These are phyloP conservation scores for Tripterygium wilfordii DNA, from an alignment of 177 flowering plant species.

Conservation along the genomic window DNA sequence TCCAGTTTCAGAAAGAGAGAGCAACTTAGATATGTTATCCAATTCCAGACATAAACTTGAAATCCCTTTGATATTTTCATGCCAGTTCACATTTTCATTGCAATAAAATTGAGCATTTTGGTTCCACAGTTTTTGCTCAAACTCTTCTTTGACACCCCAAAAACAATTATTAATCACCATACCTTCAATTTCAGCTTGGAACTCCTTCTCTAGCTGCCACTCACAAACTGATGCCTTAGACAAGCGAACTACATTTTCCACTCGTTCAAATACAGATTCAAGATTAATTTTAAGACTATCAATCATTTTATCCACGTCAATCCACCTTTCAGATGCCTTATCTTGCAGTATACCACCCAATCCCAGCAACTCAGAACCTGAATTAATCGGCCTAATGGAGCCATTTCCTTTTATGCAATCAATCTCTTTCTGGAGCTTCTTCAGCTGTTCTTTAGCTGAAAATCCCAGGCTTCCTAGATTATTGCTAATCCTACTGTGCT, in stretches of 20 bases:
- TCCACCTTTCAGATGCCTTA: slow-evolving; percentile 25
- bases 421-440: slow-evolving; percentile 37
- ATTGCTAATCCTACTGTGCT: slow-evolving; percentile 18
- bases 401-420: slow-evolving; percentile 20
- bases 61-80: slow-evolving; percentile 40
- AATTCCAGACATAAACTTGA: slow-evolving; percentile 57
- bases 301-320: slow-evolving; percentile 29
- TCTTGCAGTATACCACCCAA: slow-evolving; percentile 31
- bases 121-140: slow-evolving; percentile 32
- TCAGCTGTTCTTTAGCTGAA: slow-evolving; percentile 35
- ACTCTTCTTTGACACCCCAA: slow-evolving; percentile 33
- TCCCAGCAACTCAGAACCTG: slow-evolving; percentile 31
- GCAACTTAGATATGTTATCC: slow-evolving; percentile 38
- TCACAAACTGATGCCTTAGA: slow-evolving; percentile 30
- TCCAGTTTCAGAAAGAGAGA: slow-evolving; percentile 43
- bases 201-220: slow-evolving; percentile 38
- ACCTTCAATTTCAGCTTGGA: slow-evolving; percentile 46
- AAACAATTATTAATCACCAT: slow-evolving; percentile 41
- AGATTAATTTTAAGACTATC: slow-evolving; percentile 23
- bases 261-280: slow-evolving; percentile 18
- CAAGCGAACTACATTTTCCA: slow-evolving; percentile 20
- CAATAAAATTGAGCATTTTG: slow-evolving; percentile 24
- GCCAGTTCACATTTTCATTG: slow-evolving; percentile 19
- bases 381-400: slow-evolving; percentile 17
- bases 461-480: slow-evolving; percentile 18